Conservation (phyloP, 106 monocot species). For the Dendrobium nobile region DNA sequence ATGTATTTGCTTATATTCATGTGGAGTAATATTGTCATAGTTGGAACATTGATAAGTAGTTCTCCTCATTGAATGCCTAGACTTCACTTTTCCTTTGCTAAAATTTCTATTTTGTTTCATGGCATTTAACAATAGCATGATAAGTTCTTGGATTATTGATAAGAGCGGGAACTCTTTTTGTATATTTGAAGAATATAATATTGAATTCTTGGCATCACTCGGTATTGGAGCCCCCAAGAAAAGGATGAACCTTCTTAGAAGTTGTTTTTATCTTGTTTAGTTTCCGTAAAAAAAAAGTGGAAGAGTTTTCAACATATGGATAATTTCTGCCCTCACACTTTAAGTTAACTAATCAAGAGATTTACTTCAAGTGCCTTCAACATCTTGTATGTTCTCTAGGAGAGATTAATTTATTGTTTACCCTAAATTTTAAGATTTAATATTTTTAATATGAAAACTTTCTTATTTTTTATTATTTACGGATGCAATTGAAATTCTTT, state of each 20-base stretch:
- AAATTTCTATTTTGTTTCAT: conserved; percentile 1
- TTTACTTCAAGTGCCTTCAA: not conserved
- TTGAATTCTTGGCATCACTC: not conserved
- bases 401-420: not conserved
- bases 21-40: not conserved
- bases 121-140: not conserved
- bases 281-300: not conserved
- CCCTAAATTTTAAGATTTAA: not conserved
- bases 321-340: not conserved
- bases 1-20: conserved; percentile 4
- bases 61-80: not conserved
- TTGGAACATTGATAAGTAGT: not conserved
- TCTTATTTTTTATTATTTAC: not conserved
- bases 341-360: not conserved
- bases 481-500: not conserved
- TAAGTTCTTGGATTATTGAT: not conserved
- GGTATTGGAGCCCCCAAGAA: not conserved
- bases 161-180: not conserved
- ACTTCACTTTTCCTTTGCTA: not conserved
- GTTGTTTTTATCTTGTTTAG: not conserved
- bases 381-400: not conserved
- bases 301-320: not conserved
- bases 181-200: conserved; percentile 8
- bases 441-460: not conserved
- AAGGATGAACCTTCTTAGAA: conserved; percentile 1